These are phyloP conservation scores for Trichosporon sp. DNA, from an alignment of 1,284 basidiomycete species.

Conservation along the genomic window DNA sequence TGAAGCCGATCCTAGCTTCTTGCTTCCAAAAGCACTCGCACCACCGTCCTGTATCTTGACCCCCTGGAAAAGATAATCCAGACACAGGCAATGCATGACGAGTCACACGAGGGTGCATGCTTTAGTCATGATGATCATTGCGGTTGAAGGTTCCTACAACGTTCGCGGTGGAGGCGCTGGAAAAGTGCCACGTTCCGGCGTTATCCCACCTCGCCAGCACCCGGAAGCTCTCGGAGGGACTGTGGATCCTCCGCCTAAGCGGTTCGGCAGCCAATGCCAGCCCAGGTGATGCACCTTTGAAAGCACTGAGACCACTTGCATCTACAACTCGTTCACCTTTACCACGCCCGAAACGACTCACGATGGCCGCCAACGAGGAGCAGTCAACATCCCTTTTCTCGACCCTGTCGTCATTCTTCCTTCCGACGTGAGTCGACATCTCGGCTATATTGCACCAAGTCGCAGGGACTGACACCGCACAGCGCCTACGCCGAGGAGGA, in stretches of 20 bases:
- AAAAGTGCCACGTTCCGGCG: not conserved
- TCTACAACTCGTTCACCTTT: conserved; percentile 6
- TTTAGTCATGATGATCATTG: too few relatives aligned
- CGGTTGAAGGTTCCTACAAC: too few relatives aligned
- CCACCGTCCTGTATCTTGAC: too few relatives aligned
- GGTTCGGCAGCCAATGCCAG: conserved; percentile 10
- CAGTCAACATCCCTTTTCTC: conserved; percentile 34
- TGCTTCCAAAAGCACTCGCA: too few relatives aligned
- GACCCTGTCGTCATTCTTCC: conserved; percentile 33
- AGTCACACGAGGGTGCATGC: too few relatives aligned
- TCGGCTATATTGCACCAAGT: not conserved
- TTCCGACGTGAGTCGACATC: conserved; percentile 36
- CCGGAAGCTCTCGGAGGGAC: conserved; percentile 3
- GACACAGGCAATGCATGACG: too few relatives aligned
- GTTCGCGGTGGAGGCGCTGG: not conserved
- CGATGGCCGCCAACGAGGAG: conserved; percentile 22
- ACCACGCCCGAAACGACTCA: conserved; percentile 5
- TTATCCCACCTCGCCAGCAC: not conserved
- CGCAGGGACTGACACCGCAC: not conserved
- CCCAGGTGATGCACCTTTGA: conserved; percentile 5
- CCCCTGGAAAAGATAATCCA: too few relatives aligned
- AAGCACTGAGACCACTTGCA: conserved; percentile 3
- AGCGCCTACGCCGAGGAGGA: conserved; percentile 50
- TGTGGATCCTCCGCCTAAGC: conserved; percentile 2
- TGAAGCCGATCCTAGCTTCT: not conserved